Conservation (phyloP, 805 yeast genomes). For the Candida ponderosae region DNA sequence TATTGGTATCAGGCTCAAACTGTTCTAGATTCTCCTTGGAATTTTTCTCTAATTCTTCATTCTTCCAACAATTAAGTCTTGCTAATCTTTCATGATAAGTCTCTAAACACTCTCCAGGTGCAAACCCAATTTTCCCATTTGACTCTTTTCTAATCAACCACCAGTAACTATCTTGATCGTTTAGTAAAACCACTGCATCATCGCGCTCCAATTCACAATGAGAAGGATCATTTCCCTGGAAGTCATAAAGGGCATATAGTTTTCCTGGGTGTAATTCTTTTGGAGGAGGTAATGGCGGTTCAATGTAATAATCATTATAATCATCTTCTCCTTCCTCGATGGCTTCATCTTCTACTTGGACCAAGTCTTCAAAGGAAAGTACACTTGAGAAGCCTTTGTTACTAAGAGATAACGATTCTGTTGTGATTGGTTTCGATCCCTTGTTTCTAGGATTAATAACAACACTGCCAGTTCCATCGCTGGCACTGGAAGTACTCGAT, state of each 20-base stretch:
- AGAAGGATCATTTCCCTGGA: slow-evolving; percentile 87
- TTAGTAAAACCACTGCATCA: slow-evolving; percentile 73
- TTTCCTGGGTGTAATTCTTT: slow-evolving; percentile 75
- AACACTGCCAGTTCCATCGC: slow-evolving; percentile 15
- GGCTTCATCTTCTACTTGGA: slow-evolving; percentile 14
- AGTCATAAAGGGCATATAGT: slow-evolving; percentile 80
- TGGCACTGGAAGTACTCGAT: slow-evolving; percentile 10
- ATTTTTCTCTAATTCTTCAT: slow-evolving; percentile 46
- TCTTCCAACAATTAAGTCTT: slow-evolving; percentile 83
- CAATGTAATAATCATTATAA: slow-evolving; percentile 31
- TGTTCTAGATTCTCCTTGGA: slow-evolving; percentile 8
- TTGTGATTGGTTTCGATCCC: neutral
- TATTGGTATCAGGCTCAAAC: slow-evolving; percentile 1
- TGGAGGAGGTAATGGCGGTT: slow-evolving; percentile 50
- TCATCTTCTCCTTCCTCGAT: slow-evolving; percentile 30
- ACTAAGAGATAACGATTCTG: neutral
- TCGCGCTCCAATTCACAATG: slow-evolving; percentile 77
- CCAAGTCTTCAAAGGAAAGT: slow-evolving; percentile 7
- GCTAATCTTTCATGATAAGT: slow-evolving; percentile 89
- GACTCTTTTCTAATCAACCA: slow-evolving; percentile 67
- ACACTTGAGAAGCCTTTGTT: neutral
- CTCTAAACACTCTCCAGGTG: slow-evolving; percentile 93
- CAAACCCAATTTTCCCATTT: slow-evolving; percentile 80
- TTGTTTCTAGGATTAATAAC: slow-evolving; percentile 5
- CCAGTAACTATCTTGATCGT: slow-evolving; percentile 94